These are phyloP conservation scores for Buxus sempervirens DNA, from an alignment of 164 flowering plant genomes.

Conservation along the genomic window DNA sequence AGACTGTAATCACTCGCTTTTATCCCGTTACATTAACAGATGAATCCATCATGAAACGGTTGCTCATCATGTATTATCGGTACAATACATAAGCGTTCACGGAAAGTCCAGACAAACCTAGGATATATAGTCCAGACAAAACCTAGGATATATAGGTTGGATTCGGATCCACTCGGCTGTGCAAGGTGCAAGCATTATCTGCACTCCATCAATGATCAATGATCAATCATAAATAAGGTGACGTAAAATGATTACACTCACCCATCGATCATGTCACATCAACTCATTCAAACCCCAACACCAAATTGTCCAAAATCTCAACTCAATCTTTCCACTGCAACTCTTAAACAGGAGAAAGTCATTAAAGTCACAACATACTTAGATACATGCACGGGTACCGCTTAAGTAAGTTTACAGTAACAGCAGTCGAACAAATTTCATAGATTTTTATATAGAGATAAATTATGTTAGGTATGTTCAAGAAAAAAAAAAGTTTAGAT, in stretches of 20 bases:
- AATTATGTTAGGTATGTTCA: neutral
- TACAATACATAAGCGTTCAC: too few species aligned
- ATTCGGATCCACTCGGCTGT: too few species aligned
- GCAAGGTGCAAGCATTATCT: too few species aligned
- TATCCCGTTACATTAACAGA: neutral
- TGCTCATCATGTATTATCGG: too few species aligned
- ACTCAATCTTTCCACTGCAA: neutral
- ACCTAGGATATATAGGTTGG: too few species aligned
- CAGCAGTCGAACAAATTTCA: too few species aligned
- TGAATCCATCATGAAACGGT: neutral
- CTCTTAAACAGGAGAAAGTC: neutral
- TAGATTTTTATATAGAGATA: neutral
- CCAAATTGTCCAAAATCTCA: neutral
- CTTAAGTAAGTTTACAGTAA: neutral
- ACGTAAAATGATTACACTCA: neutral
- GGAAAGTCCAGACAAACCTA: too few species aligned
- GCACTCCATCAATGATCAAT: neutral
- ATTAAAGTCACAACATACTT: neutral
- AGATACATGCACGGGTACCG: neutral
- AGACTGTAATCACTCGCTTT: too few species aligned
- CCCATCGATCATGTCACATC: neutral
- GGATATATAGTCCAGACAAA: too few species aligned
- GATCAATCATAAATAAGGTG: neutral
- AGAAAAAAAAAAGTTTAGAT: constrained; percentile 27
- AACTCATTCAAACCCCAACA: neutral